Percentiles rank a stretch among this genome's conserved stretches.
Conservation (phyloP, 2,329 filamentous ascomycete genomes). For the Aspergillus sp. region DNA sequence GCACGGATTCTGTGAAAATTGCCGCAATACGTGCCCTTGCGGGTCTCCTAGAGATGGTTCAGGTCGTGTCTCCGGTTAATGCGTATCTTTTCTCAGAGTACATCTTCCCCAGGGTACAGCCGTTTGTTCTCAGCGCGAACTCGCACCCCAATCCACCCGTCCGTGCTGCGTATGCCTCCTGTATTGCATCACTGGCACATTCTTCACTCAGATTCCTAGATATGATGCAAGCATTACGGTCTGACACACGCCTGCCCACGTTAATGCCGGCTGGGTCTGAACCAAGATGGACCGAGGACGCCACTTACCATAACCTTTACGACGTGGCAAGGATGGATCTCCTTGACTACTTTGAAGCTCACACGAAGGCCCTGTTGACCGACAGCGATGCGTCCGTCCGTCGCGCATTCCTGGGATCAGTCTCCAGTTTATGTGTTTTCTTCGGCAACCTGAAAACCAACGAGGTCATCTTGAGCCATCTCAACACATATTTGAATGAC, state of each 20-base stretch:
- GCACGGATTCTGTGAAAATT: constrained; percentile 79
- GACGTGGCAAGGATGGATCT: constrained; percentile 84
- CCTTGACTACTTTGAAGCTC: constrained; percentile 77
- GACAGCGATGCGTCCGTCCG: constrained; percentile 83
- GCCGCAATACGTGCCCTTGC: constrained; percentile 83
- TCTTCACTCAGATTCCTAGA: constrained; percentile 85
- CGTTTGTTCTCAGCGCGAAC: constrained; percentile 55
- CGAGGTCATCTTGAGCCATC: constrained; percentile 91
- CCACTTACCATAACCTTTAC: constrained; percentile 77
- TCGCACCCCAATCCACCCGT: constrained; percentile 67
- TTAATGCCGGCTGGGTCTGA: constrained; percentile 75
- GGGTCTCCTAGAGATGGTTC: constrained; percentile 82
- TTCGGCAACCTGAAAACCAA: constrained; percentile 90
- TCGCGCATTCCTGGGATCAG: constrained; percentile 85
- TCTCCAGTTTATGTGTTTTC: constrained; percentile 89
- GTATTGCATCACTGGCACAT: constrained; percentile 81
- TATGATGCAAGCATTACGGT: constrained; percentile 82
- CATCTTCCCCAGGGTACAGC: constrained; percentile 59
- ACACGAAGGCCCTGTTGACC: constrained; percentile 86
- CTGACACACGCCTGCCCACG: constrained; percentile 76
- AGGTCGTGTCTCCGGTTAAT: constrained; percentile 76
- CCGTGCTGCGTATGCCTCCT: constrained; percentile 88
- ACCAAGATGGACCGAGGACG: constrained; percentile 66
- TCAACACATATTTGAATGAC: constrained; percentile 97
- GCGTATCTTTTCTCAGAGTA: constrained; percentile 68